Evolutionary conservation across 441 rosid species (phyloP).

Genomic region (Erodium moschatum): DNA sequence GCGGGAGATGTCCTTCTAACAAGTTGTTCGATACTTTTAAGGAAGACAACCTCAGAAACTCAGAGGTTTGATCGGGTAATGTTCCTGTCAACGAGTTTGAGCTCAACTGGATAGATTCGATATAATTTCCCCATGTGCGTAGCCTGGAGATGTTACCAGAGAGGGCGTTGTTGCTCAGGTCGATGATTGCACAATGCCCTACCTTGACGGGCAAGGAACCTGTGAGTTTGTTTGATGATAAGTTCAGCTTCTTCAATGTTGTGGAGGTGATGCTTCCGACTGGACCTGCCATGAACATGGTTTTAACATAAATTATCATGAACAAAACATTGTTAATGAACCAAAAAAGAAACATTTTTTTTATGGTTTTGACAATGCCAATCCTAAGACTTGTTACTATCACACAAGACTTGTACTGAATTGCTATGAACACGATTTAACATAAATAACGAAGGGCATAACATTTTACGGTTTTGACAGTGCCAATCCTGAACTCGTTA

Average conservation of each 20-base stretch:
- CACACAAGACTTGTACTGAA: too few relatives aligned
- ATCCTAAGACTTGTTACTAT: too few relatives aligned
- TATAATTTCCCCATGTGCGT: slow-evolving; percentile 54
- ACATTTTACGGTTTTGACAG: not conserved
- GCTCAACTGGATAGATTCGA: slow-evolving; percentile 48
- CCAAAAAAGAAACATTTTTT: too few relatives aligned
- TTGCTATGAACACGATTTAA: too few relatives aligned
- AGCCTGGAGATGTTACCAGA: slow-evolving; percentile 51
- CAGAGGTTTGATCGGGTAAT: slow-evolving; percentile 43
- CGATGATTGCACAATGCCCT: slow-evolving; percentile 50
- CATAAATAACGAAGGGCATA: too few relatives aligned
- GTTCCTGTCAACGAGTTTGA: slow-evolving; percentile 49
- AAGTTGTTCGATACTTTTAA: slow-evolving; percentile 43
- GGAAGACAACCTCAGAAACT: slow-evolving; percentile 47
- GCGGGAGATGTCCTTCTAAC: slow-evolving; percentile 45
- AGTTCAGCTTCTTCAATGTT: slow-evolving; percentile 49
- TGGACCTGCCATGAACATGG: slow-evolving; percentile 39
- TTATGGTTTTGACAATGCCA: too few relatives aligned
- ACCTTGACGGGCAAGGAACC: slow-evolving; percentile 45
- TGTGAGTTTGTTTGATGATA: slow-evolving; percentile 49
- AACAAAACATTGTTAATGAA: too few relatives aligned
- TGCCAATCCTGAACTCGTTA: not conserved
- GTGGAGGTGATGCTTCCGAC: slow-evolving; percentile 50
- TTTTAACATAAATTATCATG: not conserved
- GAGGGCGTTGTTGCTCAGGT: slow-evolving; percentile 45